A percentile compares a stretch with the other conserved stretches of the same genome.
Evolutionary conservation across 345 rosid genomes (phyloP).

Genomic region (Acer campestre): DNA sequence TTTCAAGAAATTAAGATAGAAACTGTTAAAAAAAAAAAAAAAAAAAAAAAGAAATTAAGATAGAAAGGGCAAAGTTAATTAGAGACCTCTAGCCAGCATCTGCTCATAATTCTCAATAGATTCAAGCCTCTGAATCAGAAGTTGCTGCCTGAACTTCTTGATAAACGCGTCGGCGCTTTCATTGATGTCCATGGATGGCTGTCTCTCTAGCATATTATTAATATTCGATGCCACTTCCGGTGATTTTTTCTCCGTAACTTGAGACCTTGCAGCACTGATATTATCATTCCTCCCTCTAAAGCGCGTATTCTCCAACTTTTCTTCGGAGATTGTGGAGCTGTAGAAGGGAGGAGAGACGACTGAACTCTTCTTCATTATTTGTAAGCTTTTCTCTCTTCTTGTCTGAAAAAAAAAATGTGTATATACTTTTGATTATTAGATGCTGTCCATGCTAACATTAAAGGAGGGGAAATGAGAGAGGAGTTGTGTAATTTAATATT

Average conservation of each 20-base stretch:
- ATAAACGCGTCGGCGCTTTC: constrained; percentile 83
- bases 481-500: neutral
- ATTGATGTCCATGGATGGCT: constrained; percentile 63
- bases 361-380: constrained; percentile 32
- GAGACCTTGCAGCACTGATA: neutral
- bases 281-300: constrained; percentile 9
- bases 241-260: neutral
- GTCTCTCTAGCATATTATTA: constrained; percentile 44
- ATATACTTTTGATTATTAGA: neutral
- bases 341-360: constrained; percentile 16
- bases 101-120: constrained; percentile 68
- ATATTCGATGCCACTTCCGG: neutral
- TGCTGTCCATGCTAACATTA: neutral
- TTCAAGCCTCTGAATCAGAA: constrained; percentile 72
- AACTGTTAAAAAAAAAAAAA: too few species aligned
- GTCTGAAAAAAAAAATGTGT: neutral
- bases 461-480: neutral
- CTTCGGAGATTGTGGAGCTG: constrained; percentile 16
- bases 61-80: neutral
- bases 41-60: too few species aligned
- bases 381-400: neutral
- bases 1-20: neutral
- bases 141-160: constrained; percentile 63
- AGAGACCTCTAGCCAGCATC: constrained; percentile 60
- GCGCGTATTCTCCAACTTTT: constrained; percentile 10